Evolutionary conservation across 148 eudicot genomes (phyloP), one percentile per base, ranked within the genome.

Genomic region (Vaccinium myrtillus): DNA sequence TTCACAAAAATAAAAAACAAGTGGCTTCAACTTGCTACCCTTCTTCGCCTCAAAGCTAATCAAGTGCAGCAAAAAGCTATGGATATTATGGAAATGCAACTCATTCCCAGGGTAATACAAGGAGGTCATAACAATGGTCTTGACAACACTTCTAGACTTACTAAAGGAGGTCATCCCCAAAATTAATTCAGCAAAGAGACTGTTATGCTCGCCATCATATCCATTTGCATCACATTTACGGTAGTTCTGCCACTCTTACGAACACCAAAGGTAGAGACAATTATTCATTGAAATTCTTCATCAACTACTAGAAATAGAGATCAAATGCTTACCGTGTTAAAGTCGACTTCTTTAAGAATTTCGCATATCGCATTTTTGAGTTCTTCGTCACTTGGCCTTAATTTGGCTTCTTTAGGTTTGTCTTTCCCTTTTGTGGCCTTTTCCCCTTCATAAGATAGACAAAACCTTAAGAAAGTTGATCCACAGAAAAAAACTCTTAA

Each of bases 261-360:
- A 63, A 59, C 46, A 54, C 18, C 71, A 51, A 25, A 30, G 63
- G 46, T 8, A 15, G 50, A 78, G 23, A 23, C 46, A 18, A 56
- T 36, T 2, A 27, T 48, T 58, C 50, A 3, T 12, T 16, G 61
- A 58, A 78, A 54, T 15, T 56, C 21, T 30, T 79, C 61, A 12
- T 7, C 5, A 3, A 18, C 19, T 36, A 6, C 43, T 30, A 56
- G 11, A 55, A 18, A 19, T 27, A 55, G 36, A 65, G n/a, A 61
- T 49, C n/a, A 55, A 70, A 82, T 56, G 67, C 93, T 89, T 82
- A 97, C 99, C 89, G 99, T 97, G 85, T 97, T 93, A 90, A 97
- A 95, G 90, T 97, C 99, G 70, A 95, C 99, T 88, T 94, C 95
- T 81, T 94, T 94, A 46, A 97, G 98, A 82, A 92, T 93, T 87